These are phyloP conservation scores for Mercurialis annua DNA, from an alignment of 345 rosid species.

Conservation along the genomic window DNA sequence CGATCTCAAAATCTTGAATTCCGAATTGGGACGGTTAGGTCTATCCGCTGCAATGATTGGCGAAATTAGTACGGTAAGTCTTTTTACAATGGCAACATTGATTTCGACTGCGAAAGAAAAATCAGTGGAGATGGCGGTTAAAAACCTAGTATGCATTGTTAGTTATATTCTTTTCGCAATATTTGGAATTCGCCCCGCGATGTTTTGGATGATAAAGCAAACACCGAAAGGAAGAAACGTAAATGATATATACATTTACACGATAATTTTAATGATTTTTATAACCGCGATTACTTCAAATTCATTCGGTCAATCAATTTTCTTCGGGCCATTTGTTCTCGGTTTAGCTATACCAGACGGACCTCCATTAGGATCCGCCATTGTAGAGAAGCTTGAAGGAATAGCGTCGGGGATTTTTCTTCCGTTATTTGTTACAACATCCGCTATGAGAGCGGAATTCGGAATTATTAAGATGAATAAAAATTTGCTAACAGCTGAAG, in stretches of 20 bases:
- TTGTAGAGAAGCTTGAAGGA: constrained; percentile 26
- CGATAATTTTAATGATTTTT: constrained; percentile 16
- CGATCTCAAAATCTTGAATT: constrained; percentile 23
- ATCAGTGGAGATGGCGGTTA: background rate
- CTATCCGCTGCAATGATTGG: constrained; percentile 22
- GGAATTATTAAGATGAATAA: background rate
- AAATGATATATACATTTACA: constrained; percentile 13
- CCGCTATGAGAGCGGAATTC: constrained; percentile 19
- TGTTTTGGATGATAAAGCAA: constrained; percentile 16
- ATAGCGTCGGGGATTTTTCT: constrained; percentile 19
- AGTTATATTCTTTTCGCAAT: background rate
- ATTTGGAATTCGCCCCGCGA: constrained; percentile 12
- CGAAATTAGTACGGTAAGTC: constrained; percentile 14
- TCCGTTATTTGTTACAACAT: constrained; percentile 26
- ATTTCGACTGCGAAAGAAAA: background rate
- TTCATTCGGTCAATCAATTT: background rate
- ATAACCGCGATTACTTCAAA: background rate
- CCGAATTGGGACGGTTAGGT: constrained; percentile 30
- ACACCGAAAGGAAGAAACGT: constrained; percentile 22
- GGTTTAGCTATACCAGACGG: constrained; percentile 29
- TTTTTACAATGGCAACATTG: background rate
- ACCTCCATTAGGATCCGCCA: constrained; percentile 29
- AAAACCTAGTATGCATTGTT: background rate
- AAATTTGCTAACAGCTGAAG: background rate
- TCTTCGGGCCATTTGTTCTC: constrained; percentile 18